Base-by-base conservation (phyloP, 257 asterid species). In the Solanum pennellii region DNA sequence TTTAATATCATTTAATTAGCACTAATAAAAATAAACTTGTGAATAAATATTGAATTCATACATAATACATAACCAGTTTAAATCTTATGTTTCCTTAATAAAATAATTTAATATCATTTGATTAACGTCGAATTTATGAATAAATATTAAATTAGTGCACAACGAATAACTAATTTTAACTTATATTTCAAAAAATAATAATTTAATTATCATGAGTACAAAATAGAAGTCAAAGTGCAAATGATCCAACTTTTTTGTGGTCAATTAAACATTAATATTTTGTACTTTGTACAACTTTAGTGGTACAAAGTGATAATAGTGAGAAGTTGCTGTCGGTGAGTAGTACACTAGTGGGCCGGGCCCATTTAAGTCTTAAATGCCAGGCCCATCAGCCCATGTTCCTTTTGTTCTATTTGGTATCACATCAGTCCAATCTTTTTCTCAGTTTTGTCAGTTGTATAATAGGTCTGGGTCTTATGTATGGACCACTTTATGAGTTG, bases 381-480 rank as follows among this genome's bases (percentile, higher is more conserved):
- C 10, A 69, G 85, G 85, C 85, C 85, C 85, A 47, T 80, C 31
- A 68, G 85, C 85, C 85, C 85, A 47, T 80, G 84, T 80, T 47
- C 84, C 25, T 9, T 47, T 47, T 80, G 68, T 80, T 45, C 68
- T 80, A 29, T 80, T 47, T 29, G 85, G 44, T 5, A 62, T 80
- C 85, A 6, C 29, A 47, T 80, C 85, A 80, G 18, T 80, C 59
- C 82, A 75, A 75, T 75, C 82, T 16, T 39, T 41, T 8, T 27
- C 18, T 29, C 60, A 41, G 56, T 25, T 77, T 77, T 42, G 37
- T 13, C 83, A 75, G 56, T 23, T 41, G 14, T 12, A 12, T 23
- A 52, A 52, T 23, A 52, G n/a, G n/a, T 18, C 62, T 18, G 62
- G 62, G n/a, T 7, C n/a, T 52, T 18, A 52, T 52, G 62, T 45